Evolutionary conservation across 2,329 filamentous ascomycete genomes (phyloP).

Genomic region (Xylariaceae sp.): DNA sequence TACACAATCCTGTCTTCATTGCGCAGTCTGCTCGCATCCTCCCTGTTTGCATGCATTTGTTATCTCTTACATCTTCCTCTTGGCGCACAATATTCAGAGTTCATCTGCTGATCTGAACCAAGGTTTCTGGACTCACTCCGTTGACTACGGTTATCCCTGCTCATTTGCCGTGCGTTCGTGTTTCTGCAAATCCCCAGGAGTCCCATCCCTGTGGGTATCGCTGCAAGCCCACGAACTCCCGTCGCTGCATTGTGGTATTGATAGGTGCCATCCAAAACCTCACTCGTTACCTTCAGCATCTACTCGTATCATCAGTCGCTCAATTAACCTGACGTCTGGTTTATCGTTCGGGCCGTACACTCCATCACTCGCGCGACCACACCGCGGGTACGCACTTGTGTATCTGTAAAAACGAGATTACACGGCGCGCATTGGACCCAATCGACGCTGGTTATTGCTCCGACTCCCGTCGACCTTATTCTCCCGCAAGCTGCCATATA

Average conservation of each 20-base stretch:
- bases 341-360: constrained; percentile 11
- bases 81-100: neutral
- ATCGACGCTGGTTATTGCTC: constrained; percentile 18
- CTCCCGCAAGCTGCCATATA: constrained; percentile 9
- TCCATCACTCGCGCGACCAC: constrained; percentile 15
- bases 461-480: constrained; percentile 19
- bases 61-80: too few relatives aligned
- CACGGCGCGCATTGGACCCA: constrained; percentile 19
- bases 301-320: too few relatives aligned
- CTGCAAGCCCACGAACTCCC: neutral
- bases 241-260: too few relatives aligned
- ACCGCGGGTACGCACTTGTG: constrained; percentile 21
- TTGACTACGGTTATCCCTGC: constrained; percentile 12
- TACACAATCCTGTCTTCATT: too few relatives aligned
- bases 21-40: too few relatives aligned
- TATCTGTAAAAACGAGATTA: constrained; percentile 19
- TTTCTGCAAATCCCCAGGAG: neutral
- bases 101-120: constrained; percentile 13
- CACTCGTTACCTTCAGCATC: neutral
- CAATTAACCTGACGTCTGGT: neutral
- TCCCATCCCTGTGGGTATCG: constrained; percentile 13
- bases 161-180: constrained; percentile 10
- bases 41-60: too few relatives aligned
- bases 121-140: constrained; percentile 13
- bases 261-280: too few relatives aligned